Conservation (phyloP, 225 moss, liverwort and hornwort genomes). For the Asterella californica region DNA sequence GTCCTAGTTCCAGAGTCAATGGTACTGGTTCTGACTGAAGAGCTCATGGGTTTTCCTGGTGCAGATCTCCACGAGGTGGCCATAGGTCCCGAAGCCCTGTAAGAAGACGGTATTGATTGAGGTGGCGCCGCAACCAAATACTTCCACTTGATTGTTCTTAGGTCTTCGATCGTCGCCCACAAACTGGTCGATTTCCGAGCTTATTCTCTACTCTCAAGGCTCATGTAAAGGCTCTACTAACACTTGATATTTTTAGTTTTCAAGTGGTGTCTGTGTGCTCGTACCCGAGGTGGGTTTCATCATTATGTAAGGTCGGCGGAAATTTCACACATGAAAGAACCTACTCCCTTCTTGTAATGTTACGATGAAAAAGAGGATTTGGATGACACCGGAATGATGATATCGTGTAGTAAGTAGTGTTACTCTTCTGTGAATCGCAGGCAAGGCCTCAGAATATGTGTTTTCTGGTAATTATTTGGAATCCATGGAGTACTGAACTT, state of each 20-base stretch:
- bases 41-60: neutral
- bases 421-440: constrained; percentile 5
- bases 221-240: constrained; percentile 13
- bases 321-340: neutral
- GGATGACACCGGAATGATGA: constrained; percentile 6
- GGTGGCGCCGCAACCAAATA: neutral
- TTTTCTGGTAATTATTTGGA: constrained; percentile 14
- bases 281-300: constrained; percentile 6
- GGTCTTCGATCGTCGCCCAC: neutral
- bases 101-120: constrained; percentile 46
- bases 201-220: constrained; percentile 9
- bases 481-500: neutral
- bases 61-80: constrained; percentile 89
- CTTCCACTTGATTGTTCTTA: neutral
- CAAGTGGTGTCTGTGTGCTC: constrained; percentile 20
- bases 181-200: constrained; percentile 3
- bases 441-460: constrained; percentile 3
- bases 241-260: constrained; percentile 23
- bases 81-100: constrained; percentile 93
- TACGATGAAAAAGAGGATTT: neutral
- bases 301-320: neutral
- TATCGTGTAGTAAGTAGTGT: constrained; percentile 2
- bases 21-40: neutral
- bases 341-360: neutral
- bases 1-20: neutral